Base-by-base conservation (phyloP, 2,329 filamentous ascomycete species). In the Diaporthe sp. region DNA sequence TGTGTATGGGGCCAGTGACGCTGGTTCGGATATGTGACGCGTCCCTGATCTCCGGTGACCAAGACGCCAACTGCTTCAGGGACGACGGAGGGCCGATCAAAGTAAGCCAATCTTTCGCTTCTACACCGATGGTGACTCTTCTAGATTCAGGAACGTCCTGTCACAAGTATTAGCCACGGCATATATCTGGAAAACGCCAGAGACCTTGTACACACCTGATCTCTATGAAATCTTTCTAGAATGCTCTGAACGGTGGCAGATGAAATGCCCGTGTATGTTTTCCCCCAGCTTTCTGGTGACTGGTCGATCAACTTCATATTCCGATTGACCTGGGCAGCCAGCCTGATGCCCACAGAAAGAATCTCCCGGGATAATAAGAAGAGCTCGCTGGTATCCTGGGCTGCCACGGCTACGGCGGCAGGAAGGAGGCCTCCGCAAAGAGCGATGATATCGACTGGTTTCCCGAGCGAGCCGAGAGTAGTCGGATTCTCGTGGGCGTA, bases 41-140 rank as follows among this genome's bases (percentile, higher is more conserved):
- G 15, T 57, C 25, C 53, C 53, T 57, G 13, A 57, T 31, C 53
- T 57, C 53, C 13, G 53, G 53, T 57, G 53, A 57, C 53, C 53
- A 57, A 57, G 53, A 57, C 2, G 53, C 15, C 53, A 57, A 57
- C 6, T 57, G 25, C 53, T 57, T 25, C 53, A 57, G 53, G 34
- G 53, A 57, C 13, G 25, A 31, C 6, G 53, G 53, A 34, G 53
- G 53, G 3, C 53, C 53, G 53, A 57, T 57, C 15, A 57, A 15
- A 34, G 53, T 57, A 31, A 57, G 53, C 53, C 53, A 57, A 20
- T 57, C 53, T 28, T 20, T 57, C 25, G 53, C 53, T 57, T 57
- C 53, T 34, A 57, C 53, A 8, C 53, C 53, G 53, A 57, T 31
- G 53, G 53, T 57, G 13, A 57, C 13, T 57, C 53, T 57, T 57